A percentile compares a stretch with the other conserved stretches of the same genome.
These are phyloP conservation scores for Exutisphaerella laricina DNA, from an alignment of 2,329 filamentous ascomycete genomes.

Conservation along the genomic window DNA sequence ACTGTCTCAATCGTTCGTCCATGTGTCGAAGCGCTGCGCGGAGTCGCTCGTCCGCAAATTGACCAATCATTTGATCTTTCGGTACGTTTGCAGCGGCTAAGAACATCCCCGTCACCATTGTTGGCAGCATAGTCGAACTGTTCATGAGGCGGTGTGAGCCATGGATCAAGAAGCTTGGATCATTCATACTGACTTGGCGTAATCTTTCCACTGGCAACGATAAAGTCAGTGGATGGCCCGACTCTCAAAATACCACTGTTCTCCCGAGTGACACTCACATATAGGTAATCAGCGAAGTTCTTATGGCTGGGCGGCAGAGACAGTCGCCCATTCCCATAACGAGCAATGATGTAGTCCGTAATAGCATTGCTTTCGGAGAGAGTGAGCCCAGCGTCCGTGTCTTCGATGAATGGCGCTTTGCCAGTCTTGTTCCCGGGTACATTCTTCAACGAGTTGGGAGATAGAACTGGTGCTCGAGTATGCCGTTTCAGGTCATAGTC, in stretches of 20 bases:
- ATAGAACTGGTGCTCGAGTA: constrained; percentile 39
- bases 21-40: constrained; percentile 38
- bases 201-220: constrained; percentile 56
- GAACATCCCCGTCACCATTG: constrained; percentile 27
- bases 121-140: constrained; percentile 35
- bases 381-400: constrained; percentile 43
- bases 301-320: constrained; percentile 41
- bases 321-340: constrained; percentile 48
- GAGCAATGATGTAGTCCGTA: constrained; percentile 55
- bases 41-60: constrained; percentile 33
- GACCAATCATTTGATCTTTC: constrained; percentile 27
- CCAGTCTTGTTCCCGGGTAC: constrained; percentile 12
- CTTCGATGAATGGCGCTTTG: constrained; percentile 50
- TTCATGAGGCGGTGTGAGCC: no score
- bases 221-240: no score
- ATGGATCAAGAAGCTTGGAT: no score
- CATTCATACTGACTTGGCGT: constrained; percentile 26
- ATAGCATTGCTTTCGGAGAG: constrained; percentile 56
- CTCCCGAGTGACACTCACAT: no score
- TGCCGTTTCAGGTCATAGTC: constrained; percentile 47
- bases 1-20: constrained; percentile 45
- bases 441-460: constrained; percentile 15
- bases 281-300: constrained; percentile 54
- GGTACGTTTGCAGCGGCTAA: constrained; percentile 21
- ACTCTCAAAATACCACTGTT: no score